Conservation (phyloP, 208 protist genomes). For the Angomonas ambiguus region DNA sequence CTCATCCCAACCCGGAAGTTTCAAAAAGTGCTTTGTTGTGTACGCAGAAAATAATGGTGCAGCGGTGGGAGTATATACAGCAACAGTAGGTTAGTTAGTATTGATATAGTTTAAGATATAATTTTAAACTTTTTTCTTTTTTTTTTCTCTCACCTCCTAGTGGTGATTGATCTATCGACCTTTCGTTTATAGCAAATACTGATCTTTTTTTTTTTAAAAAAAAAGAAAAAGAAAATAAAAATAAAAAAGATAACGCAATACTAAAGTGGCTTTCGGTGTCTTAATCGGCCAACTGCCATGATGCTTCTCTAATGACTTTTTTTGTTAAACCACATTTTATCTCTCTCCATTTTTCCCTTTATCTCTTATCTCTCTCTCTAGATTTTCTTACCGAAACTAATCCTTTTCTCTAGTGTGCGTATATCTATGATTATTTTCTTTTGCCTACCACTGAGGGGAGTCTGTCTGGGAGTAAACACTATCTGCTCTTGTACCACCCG, state of each 20-base stretch:
- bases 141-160: conserved; percentile 1
- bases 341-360: background rate
- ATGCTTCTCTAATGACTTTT: background rate
- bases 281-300: background rate
- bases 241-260: background rate
- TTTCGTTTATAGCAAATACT: conserved; percentile 10
- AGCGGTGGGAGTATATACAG: conserved; percentile 90
- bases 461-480: too few relatives aligned
- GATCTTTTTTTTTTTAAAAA: background rate
- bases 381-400: too few relatives aligned
- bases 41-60: conserved; percentile 93
- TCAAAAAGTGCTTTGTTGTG: conserved; percentile 88
- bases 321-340: background rate
- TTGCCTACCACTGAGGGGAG: too few relatives aligned
- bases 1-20: conserved; percentile 61
- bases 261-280: background rate
- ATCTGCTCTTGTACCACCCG: too few relatives aligned
- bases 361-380: too few relatives aligned
- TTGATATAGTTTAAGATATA: conserved; percentile 5
- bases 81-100: conserved; percentile 1
- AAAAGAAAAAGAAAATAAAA: background rate
- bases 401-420: too few relatives aligned
- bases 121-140: conserved; percentile 11
- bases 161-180: conserved; percentile 7
- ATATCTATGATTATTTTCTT: too few relatives aligned